A percentile compares a stretch with the other conserved stretches of the same genome.
Evolutionary conservation across 2,329 filamentous ascomycete genomes (phyloP).

Genomic region (Pseudocercospora vitis): DNA sequence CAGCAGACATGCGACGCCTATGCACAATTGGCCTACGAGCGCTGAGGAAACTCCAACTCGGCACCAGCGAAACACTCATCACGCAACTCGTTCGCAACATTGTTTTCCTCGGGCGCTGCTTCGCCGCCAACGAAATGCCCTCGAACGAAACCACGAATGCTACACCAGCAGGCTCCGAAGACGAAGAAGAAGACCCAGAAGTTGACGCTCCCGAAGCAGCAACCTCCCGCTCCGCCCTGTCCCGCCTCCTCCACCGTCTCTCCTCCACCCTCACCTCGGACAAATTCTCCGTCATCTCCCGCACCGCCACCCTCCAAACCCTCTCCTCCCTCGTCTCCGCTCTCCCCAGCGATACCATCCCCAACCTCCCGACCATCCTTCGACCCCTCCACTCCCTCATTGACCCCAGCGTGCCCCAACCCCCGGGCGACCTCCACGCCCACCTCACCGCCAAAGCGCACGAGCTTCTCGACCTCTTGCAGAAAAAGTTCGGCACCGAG

Average conservation of each 20-base stretch:
- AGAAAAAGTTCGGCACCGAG: constrained; percentile 78
- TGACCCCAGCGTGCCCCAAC: constrained; percentile 67
- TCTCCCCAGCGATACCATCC: constrained; percentile 60
- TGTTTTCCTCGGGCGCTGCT: constrained; percentile 72
- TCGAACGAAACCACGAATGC: constrained; percentile 44
- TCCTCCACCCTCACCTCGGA: constrained; percentile 69
- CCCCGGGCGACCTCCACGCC: constrained; percentile 60
- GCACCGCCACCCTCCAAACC: constrained; percentile 70
- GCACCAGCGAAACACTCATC: constrained; percentile 67
- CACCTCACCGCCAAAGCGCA: constrained; percentile 69
- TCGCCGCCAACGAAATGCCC: constrained; percentile 57
- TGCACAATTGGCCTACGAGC: constrained; percentile 58
- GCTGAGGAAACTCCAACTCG: constrained; percentile 62
- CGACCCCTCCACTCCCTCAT: constrained; percentile 79
- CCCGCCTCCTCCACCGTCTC: constrained; percentile 76
- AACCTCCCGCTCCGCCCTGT: constrained; percentile 53
- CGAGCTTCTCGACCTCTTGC: constrained; percentile 77
- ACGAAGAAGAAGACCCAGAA: constrained; percentile 39
- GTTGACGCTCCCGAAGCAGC: neutral
- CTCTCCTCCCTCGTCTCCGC: constrained; percentile 68
- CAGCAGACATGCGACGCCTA: constrained; percentile 62
- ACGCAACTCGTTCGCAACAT: constrained; percentile 77
- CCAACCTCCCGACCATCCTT: constrained; percentile 65
- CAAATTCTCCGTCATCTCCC: constrained; percentile 59
- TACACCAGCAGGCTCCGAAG: constrained; percentile 44